Conservation (phyloP, 352 stramenopile genomes). For the Pythium periplocum region DNA sequence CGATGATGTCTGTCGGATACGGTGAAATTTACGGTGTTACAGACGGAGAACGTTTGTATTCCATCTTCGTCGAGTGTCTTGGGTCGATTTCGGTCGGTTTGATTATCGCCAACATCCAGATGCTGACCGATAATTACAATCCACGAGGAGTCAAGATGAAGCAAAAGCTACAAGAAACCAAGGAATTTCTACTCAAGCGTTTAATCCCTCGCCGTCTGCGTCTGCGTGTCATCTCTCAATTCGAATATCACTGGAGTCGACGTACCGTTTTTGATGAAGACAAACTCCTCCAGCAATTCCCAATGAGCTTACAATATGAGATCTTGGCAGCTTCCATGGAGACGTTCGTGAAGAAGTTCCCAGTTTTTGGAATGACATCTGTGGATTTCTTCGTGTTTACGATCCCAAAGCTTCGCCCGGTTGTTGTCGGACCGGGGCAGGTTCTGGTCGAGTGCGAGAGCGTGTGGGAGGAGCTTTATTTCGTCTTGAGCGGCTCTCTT, state of each 20-base stretch:
- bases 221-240: slow-evolving; percentile 70
- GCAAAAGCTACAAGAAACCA: slow-evolving; percentile 70
- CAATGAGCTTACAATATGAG: slow-evolving; percentile 69
- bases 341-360: slow-evolving; percentile 67
- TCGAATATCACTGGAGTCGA: slow-evolving; percentile 75
- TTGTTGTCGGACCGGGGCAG: slow-evolving; percentile 53
- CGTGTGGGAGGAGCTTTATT: slow-evolving; percentile 81
- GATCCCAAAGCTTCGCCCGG: slow-evolving; percentile 53
- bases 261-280: slow-evolving; percentile 76
- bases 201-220: slow-evolving; percentile 55
- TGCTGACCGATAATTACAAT: slow-evolving; percentile 91
- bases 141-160: slow-evolving; percentile 66
- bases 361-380: slow-evolving; percentile 67
- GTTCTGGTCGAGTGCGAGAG: slow-evolving; percentile 69
- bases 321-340: slow-evolving; percentile 76
- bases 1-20: slow-evolving; percentile 92
- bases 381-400: slow-evolving; percentile 74
- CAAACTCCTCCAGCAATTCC: slow-evolving; percentile 54
- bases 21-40: slow-evolving; percentile 86
- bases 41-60: slow-evolving; percentile 73
- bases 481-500: slow-evolving; percentile 49
- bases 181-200: slow-evolving; percentile 73
- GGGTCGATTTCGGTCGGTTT: slow-evolving; percentile 87
- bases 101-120: slow-evolving; percentile 91
- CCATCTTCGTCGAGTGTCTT: slow-evolving; percentile 79